Evolutionary conservation across 345 rosid species (phyloP).

Genomic region (Bruguiera parviflora): DNA sequence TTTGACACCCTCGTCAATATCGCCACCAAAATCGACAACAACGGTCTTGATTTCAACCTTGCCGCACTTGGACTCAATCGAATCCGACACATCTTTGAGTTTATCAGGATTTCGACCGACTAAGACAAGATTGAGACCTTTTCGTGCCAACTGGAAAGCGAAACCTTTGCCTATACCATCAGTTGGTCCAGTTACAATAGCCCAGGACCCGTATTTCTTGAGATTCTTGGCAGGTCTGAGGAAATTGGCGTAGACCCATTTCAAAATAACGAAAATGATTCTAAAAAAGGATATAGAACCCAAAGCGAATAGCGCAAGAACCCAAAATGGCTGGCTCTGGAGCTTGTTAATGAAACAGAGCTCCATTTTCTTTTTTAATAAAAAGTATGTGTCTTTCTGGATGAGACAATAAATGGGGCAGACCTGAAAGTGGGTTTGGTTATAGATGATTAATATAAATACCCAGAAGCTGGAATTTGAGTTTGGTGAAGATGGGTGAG

Average conservation of each 20-base stretch:
- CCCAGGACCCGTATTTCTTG: conserved; percentile 77
- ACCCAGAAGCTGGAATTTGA: not conserved
- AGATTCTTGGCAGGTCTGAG: conserved; percentile 46
- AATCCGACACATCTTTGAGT: conserved; percentile 39
- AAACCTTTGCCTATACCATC: conserved; percentile 86
- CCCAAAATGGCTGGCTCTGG: conserved; percentile 13
- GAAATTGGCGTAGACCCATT: conserved; percentile 42
- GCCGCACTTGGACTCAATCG: conserved; percentile 40
- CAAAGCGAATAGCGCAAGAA: conserved; percentile 30
- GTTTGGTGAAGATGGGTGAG: conserved; percentile 1
- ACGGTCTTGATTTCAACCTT: conserved; percentile 38
- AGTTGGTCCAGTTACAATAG: conserved; percentile 79
- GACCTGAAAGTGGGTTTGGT: not conserved
- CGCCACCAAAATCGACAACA: conserved; percentile 49
- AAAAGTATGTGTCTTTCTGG: not conserved
- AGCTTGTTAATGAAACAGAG: not conserved
- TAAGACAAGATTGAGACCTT: conserved; percentile 63
- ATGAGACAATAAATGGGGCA: not conserved
- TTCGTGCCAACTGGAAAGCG: conserved; percentile 52
- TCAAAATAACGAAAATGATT: conserved; percentile 36
- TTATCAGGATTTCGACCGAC: conserved; percentile 57
- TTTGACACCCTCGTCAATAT: conserved; percentile 10
- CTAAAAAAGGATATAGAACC: conserved; percentile 50
- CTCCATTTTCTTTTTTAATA: not conserved
- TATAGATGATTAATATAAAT: not conserved